Evolutionary conservation across 148 eudicot species (phyloP).

Genomic region (Rheum nobile): DNA sequence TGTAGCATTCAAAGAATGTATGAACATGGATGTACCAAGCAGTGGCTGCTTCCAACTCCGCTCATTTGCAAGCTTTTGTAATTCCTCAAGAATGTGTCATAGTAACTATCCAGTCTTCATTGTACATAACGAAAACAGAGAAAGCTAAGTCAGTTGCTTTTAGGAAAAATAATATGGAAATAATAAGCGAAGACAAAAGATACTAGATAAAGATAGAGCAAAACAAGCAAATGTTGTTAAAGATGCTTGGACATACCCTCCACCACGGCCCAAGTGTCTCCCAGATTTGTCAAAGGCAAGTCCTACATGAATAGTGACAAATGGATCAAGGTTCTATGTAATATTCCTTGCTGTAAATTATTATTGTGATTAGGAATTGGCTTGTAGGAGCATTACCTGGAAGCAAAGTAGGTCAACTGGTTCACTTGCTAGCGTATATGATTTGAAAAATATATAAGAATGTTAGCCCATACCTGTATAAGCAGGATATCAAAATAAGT

Average conservation of each 20-base stretch:
- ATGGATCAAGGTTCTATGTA: not conserved
- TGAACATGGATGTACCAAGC: slow-evolving; percentile 28
- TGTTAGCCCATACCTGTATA: not conserved
- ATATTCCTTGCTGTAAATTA: not conserved
- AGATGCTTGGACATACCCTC: slow-evolving; percentile 58
- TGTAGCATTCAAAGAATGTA: not conserved
- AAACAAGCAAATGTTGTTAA: not conserved
- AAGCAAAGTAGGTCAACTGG: slow-evolving; percentile 81
- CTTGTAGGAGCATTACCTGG: slow-evolving; percentile 49
- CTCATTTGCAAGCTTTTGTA: slow-evolving; percentile 67
- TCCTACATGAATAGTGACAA: slow-evolving; percentile 31
- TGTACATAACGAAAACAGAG: slow-evolving; percentile 3
- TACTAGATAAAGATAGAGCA: not conserved
- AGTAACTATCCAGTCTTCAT: slow-evolving; percentile 47
- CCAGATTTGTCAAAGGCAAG: slow-evolving; percentile 96
- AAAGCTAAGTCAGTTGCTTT: not conserved
- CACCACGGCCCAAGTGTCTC: slow-evolving; percentile 97
- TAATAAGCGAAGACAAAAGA: not conserved
- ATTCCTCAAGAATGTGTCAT: slow-evolving; percentile 77
- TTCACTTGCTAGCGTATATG: slow-evolving; percentile 68
- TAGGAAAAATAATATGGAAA: not conserved
- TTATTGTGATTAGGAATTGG: slow-evolving; percentile 4
- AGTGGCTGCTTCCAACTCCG: slow-evolving; percentile 84
- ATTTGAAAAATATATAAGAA: slow-evolving; percentile 38
- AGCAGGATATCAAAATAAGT: not conserved